Evolutionary conservation across 352 stramenopile genomes (phyloP).

Genomic region (Globisporangium abappressorium): DNA sequence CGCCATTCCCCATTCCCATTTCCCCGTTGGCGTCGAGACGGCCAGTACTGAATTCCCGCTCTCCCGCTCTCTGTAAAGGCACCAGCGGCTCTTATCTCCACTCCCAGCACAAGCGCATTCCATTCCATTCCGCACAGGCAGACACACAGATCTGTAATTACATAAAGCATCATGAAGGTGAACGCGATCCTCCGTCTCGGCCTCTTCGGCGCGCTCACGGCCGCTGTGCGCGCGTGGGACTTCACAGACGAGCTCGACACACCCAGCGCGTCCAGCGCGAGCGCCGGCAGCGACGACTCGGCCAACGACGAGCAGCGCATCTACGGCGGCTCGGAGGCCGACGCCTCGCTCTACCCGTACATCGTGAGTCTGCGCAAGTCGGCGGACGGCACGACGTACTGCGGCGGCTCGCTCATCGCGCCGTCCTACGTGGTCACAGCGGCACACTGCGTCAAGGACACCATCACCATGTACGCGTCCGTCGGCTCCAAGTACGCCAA

Average conservation of each 20-base stretch:
- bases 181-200: constrained; percentile 11
- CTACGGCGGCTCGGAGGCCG: constrained; percentile 53
- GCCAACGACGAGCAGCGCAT: constrained; percentile 50
- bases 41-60: constrained; percentile 6
- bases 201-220: constrained; percentile 8
- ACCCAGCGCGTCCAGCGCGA: constrained; percentile 1
- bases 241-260: constrained; percentile 27
- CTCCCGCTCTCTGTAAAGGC: not conserved
- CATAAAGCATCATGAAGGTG: constrained; percentile 5
- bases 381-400: constrained; percentile 43
- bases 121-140: not conserved
- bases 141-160: not conserved
- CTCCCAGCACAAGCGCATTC: not conserved
- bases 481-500: constrained; percentile 45
- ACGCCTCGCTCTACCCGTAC: constrained; percentile 48
- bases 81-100: not conserved
- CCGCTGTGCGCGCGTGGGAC: constrained; percentile 11
- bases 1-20: not conserved
- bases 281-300: constrained; percentile 21
- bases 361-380: constrained; percentile 55
- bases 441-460: constrained; percentile 64
- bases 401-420: constrained; percentile 61
- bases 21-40: not conserved
- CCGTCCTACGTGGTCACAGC: constrained; percentile 67
- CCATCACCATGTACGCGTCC: constrained; percentile 40